Base-by-base conservation (phyloP, 169 alveolate species). In the Toxoplasma gondii region DNA sequence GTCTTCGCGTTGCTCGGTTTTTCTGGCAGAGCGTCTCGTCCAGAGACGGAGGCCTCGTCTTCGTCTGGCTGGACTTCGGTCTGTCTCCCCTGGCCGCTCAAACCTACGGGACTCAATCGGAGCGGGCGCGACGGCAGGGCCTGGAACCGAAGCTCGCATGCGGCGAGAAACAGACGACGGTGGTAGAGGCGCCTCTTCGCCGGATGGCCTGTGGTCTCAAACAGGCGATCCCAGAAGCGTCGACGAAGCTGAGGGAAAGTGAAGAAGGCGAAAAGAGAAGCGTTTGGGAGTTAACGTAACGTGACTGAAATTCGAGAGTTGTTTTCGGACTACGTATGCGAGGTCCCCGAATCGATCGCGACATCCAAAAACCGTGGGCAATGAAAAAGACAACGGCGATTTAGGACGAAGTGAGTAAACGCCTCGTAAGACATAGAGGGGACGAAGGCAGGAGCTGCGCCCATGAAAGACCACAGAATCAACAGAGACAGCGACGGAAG, bases 171-270 rank as follows among this genome's bases (percentile, higher is more conserved):
- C 69, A 41, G 64, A 7, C 64, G 53, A 5, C 90, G 53, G 90
- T 82, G 58, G 64, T 41, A 43, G 44, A 82, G 64, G 1, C 90
- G 90, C 39, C 90, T 64, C 69, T 5, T 36, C 39, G 53, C 69
- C 29, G 90, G 90, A 43, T 82, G 90, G 36, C 90, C 69, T 10
- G 38, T 17, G 44, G 44, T 19, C 34, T 9, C 67, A 43, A 82
- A 43, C n/a, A 82, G 90, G 64, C 90, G 90, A 41, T 44, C 69
- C 90, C 90, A 82, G 67, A 82, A 82, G 34, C 67, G 53, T 31
- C 67, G 4, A 1, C 64, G 90, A 41, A 16, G 90, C 90, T 82
- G 90, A 39, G 17, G 12, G 17, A 22, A 36, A 38, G 29, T 16
- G 7, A 31, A 16, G 22, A 64, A 64, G 22, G 74, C 7, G 22